Base-by-base conservation (phyloP, 306 rosid genomes). In the Fragaria iinumae region DNA sequence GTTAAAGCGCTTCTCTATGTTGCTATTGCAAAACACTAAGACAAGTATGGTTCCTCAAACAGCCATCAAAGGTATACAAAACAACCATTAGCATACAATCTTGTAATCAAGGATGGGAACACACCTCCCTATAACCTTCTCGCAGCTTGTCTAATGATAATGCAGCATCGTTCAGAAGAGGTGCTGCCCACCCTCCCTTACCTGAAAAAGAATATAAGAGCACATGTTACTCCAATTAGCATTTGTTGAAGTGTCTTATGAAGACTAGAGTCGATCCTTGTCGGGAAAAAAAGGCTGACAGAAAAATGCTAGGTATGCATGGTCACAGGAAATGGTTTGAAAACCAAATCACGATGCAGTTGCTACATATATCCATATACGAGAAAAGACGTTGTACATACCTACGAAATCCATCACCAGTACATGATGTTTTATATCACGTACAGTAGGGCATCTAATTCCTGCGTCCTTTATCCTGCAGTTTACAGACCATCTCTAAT, bases 381-480 rank as follows among this genome's bases (percentile, higher is more conserved):
- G 63, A 69, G 65, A 38, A 69, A 25, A 56, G 6, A n/a, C 5
- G 10, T 48, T 9, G 17, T 3, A 57, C 11, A 53, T 86, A 90
- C 98, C 98, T 70, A 91, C 88, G 78, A 94, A 91, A 77, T 94
- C 97, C 98, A 94, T 94, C 65, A 89, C 93, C 72, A 94, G 80
- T 43, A 94, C 91, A 72, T 94, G 96, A 76, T 80, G 75, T 68
- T 91, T 86, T 81, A 90, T 80, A 74, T 84, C 84, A 47, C 63
- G 38, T 47, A 89, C 87, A 14, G 84, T 75, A 27, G 98, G 97
- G 83, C 98, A 90, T 75, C 96, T 88, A 72, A 94, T 87, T 87
- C 97, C 96, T 29, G 32, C 32, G 2, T 29, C 32, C 32, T 27
- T 29, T 29, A 29, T 29, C 32, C 32, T 94, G 89, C 78, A 83